Evolutionary conservation across 2,329 filamentous ascomycete genomes (phyloP).

Genomic region (Epichloe elymi): DNA sequence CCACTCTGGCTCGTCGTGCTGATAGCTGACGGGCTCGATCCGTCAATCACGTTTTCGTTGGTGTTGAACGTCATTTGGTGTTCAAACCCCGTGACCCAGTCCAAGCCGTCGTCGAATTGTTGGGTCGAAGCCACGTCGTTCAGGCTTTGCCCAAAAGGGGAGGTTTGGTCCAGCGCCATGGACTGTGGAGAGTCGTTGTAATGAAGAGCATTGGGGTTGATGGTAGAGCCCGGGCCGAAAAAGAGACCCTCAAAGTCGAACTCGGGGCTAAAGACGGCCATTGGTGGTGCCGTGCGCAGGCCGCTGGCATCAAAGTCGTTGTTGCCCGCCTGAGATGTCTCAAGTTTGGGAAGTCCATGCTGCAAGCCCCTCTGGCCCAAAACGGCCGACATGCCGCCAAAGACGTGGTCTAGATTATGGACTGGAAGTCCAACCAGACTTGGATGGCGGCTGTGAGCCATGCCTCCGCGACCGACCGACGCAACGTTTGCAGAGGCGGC

Average conservation of each 20-base stretch:
- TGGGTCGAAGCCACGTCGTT: slow-evolving; percentile 44
- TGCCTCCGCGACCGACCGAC: slow-evolving; percentile 28
- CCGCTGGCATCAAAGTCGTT: slow-evolving; percentile 50
- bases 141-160: slow-evolving; percentile 44
- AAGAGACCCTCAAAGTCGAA: slow-evolving; percentile 37
- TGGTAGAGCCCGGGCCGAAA: slow-evolving; percentile 54
- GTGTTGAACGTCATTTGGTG: slow-evolving; percentile 57
- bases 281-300: slow-evolving; percentile 63
- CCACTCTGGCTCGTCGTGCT: slow-evolving; percentile 88
- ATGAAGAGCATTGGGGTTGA: slow-evolving; percentile 65
- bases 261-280: slow-evolving; percentile 49
- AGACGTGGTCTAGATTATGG: slow-evolving; percentile 47
- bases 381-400: slow-evolving; percentile 57
- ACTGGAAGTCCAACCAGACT: slow-evolving; percentile 58
- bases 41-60: slow-evolving; percentile 75
- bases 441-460: slow-evolving; percentile 56
- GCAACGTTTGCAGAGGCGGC: slow-evolving; percentile 41
- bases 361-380: slow-evolving; percentile 53
- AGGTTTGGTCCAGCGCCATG: slow-evolving; percentile 47
- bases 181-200: slow-evolving; percentile 67
- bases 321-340: slow-evolving; percentile 56
- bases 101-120: slow-evolving; percentile 63
- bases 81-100: slow-evolving; percentile 74
- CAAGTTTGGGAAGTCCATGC: slow-evolving; percentile 66
- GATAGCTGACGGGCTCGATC: slow-evolving; percentile 89